Percentiles rank a stretch among this genome's conserved stretches.
Evolutionary conservation across 2,329 filamentous ascomycete species (phyloP).

Genomic region (Ophiognomonia clavigignenti-juglandacearum): DNA sequence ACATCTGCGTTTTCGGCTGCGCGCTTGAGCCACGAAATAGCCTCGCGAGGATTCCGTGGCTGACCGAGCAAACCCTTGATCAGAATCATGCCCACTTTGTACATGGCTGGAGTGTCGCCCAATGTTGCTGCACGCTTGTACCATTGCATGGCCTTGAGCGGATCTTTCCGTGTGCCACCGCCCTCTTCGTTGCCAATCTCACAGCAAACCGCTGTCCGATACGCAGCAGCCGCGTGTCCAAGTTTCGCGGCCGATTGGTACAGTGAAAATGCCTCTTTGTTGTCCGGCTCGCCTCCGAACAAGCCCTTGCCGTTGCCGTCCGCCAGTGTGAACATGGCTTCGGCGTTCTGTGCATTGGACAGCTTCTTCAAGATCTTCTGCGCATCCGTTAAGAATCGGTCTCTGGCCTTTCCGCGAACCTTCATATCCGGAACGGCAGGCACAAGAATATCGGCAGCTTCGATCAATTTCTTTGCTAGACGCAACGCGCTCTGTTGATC

Average conservation of each 20-base stretch:
- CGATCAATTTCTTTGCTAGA: conserved; percentile 78
- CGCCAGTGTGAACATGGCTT: conserved; percentile 91
- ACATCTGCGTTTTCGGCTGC: conserved; percentile 82
- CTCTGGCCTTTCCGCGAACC: conserved; percentile 68
- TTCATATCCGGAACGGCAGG: conserved; percentile 62
- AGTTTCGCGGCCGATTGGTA: conserved; percentile 93
- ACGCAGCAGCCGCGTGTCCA: conserved; percentile 81
- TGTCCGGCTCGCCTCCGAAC: conserved; percentile 74
- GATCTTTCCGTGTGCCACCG: conserved; percentile 86
- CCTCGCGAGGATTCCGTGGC: conserved; percentile 74
- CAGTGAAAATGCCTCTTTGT: conserved; percentile 87
- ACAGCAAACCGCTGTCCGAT: conserved; percentile 93
- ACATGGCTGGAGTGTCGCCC: conserved; percentile 92
- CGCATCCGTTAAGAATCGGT: conserved; percentile 79
- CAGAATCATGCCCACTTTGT: conserved; percentile 95
- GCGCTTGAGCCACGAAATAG: conserved; percentile 86
- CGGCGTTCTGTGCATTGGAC: conserved; percentile 63
- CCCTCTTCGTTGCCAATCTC: conserved; percentile 94
- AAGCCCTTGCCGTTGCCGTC: conserved; percentile 82
- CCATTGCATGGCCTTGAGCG: conserved; percentile 94
- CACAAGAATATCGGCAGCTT: conserved; percentile 75
- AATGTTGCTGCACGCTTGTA: conserved; percentile 89
- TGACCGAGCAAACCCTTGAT: conserved; percentile 93
- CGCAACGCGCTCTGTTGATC: conserved; percentile 68
- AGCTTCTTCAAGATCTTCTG: conserved; percentile 92